phyloP scores from a whole-genome alignment of 2,329 filamentous ascomycete species.

The Rhytidhysteron rufulum region DNA sequence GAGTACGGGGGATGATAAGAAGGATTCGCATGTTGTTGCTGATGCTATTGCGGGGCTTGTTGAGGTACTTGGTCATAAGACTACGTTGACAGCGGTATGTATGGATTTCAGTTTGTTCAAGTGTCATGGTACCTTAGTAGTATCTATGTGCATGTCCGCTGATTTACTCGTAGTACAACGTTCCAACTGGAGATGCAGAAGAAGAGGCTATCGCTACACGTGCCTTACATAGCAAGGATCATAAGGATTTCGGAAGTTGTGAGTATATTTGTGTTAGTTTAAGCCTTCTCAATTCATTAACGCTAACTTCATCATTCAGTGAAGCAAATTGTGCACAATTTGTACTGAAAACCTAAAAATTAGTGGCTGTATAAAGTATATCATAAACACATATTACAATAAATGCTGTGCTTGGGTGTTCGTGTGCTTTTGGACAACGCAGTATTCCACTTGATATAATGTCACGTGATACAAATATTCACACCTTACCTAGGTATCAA shows the following conservation, averaged over 20 bases:
- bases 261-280: conserved; percentile 9
- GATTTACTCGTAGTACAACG: conserved; percentile 25
- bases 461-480: too few relatives aligned
- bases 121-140: too few relatives aligned
- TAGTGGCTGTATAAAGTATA: background rate
- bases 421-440: too few relatives aligned
- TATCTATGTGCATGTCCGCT: too few relatives aligned
- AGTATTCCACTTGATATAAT: too few relatives aligned
- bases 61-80: conserved; percentile 39
- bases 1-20: conserved; percentile 39
- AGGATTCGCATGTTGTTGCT: conserved; percentile 43
- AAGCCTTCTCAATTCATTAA: background rate
- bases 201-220: conserved; percentile 32
- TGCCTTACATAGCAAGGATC: conserved; percentile 32
- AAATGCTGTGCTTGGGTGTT: too few relatives aligned
- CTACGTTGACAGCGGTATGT: conserved; percentile 31
- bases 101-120: background rate
- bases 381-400: too few relatives aligned
- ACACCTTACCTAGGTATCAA: too few relatives aligned
- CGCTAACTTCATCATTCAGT: conserved; percentile 17
- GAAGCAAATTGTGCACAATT: conserved; percentile 27
- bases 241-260: conserved; percentile 34
- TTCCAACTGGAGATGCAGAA: conserved; percentile 32
- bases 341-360: background rate
- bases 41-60: conserved; percentile 46